Conservation (phyloP, 257 asterid genomes). For the Ligustrum vulgare region DNA sequence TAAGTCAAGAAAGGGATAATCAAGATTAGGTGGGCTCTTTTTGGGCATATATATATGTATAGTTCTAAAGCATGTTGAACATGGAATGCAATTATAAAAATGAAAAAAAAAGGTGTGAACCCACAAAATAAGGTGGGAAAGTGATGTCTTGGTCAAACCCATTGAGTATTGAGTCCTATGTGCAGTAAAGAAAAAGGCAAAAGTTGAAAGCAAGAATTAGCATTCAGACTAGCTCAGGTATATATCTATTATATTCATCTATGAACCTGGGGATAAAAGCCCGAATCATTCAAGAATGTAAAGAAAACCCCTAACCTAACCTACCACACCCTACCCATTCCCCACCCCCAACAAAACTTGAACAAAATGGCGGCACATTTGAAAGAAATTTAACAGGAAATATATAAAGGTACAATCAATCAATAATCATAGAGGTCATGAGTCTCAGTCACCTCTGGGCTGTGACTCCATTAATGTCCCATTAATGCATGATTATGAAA, state of each 20-base stretch:
- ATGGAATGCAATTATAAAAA: not conserved
- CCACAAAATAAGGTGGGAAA: conserved; percentile 53
- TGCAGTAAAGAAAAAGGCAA: conserved; percentile 43
- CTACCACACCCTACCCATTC: too few species aligned
- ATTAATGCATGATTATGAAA: conserved; percentile 22
- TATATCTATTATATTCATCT: conserved; percentile 11
- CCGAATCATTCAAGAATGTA: conserved; percentile 8
- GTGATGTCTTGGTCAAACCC: conserved; percentile 66
- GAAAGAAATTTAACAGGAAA: conserved; percentile 20
- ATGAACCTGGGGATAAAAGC: conserved; percentile 14
- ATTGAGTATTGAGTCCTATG: conserved; percentile 39
- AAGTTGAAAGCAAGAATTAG: conserved; percentile 56
- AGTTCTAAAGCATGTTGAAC: not conserved
- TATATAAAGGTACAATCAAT: conserved; percentile 43
- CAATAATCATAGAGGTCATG: conserved; percentile 58
- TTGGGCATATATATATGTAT: too few species aligned
- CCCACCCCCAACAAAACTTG: conserved; percentile 18
- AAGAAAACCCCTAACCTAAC: not conserved
- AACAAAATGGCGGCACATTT: conserved; percentile 75
- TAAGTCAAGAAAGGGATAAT: conserved; percentile 12
- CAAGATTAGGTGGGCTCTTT: too few species aligned
- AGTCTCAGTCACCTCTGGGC: conserved; percentile 8
- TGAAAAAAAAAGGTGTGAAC: conserved; percentile 24
- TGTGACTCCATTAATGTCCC: conserved; percentile 29
- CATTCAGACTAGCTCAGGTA: conserved; percentile 63